phyloP scores from a whole-genome alignment of 2,329 filamentous ascomycete species.

The Bretziella fagacearum region DNA sequence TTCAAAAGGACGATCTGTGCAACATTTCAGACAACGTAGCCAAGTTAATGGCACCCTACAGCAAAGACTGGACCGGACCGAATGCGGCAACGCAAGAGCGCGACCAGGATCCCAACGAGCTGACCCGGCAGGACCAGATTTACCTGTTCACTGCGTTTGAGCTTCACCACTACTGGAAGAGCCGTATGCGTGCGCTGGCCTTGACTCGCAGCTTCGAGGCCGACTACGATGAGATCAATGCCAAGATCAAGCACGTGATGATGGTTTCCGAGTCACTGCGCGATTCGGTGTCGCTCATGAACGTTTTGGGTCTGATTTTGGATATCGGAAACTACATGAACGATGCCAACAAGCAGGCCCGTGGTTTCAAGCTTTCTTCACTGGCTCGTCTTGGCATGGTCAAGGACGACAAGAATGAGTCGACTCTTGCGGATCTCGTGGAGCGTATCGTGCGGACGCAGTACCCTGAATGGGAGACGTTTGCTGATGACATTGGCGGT shows the following conservation, averaged over 20 bases:
- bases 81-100: slow-evolving; percentile 41
- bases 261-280: slow-evolving; percentile 74
- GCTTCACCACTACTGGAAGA: slow-evolving; percentile 96
- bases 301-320: slow-evolving; percentile 84
- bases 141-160: slow-evolving; percentile 88
- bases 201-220: slow-evolving; percentile 68
- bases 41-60: slow-evolving; percentile 88
- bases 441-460: slow-evolving; percentile 93
- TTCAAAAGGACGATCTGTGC: slow-evolving; percentile 83
- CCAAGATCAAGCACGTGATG: slow-evolving; percentile 74
- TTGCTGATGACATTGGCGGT: slow-evolving; percentile 65
- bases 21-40: slow-evolving; percentile 78
- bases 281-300: slow-evolving; percentile 87
- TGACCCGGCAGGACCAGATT: slow-evolving; percentile 89
- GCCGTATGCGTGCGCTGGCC: slow-evolving; percentile 77
- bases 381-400: slow-evolving; percentile 88
- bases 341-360: slow-evolving; percentile 94
- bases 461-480: slow-evolving; percentile 88
- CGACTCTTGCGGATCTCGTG: slow-evolving; percentile 85
- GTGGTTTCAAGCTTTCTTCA: slow-evolving; percentile 93
- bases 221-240: slow-evolving; percentile 83
- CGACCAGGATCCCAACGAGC: slow-evolving; percentile 71
- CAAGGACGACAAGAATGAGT: slow-evolving; percentile 98
- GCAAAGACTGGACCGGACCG: slow-evolving; percentile 78
- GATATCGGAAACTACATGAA: slow-evolving; percentile 99